Conservation (phyloP, 2,329 filamentous ascomycete species). For the Aspergillus vadensis region DNA sequence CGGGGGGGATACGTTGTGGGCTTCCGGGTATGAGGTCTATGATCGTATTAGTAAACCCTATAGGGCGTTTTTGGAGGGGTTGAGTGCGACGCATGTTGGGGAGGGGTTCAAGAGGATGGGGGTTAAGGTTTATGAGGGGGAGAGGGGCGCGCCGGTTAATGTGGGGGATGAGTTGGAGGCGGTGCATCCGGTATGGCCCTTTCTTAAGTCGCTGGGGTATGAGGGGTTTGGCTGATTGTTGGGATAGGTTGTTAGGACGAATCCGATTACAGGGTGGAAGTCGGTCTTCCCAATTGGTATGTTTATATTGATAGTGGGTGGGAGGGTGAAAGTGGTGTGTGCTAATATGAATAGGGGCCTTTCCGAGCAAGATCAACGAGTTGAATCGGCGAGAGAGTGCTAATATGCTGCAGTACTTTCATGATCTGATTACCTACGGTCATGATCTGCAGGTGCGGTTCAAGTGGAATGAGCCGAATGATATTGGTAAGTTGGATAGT, state of each 20-base stretch:
- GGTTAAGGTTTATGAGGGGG: conserved; percentile 44
- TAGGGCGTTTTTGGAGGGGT: conserved; percentile 59
- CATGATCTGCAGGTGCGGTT: conserved; percentile 56
- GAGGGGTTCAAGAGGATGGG: conserved; percentile 52
- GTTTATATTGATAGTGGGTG: neutral
- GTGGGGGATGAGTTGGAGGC: conserved; percentile 54
- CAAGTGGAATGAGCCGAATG: conserved; percentile 53
- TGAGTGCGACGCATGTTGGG: conserved; percentile 59
- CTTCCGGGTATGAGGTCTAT: conserved; percentile 52
- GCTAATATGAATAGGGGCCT: conserved; percentile 32
- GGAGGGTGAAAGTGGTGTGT: neutral
- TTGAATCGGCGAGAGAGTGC: conserved; percentile 48
- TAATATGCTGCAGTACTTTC: conserved; percentile 48
- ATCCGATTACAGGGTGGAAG: conserved; percentile 67
- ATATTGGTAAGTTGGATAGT: conserved; percentile 42
- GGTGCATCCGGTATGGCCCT: conserved; percentile 47
- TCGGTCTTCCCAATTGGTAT: conserved; percentile 50
- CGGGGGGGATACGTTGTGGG: conserved; percentile 45
- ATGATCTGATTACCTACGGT: conserved; percentile 48
- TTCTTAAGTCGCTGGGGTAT: no score
- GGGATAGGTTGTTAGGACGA: conserved; percentile 55
- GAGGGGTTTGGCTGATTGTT: neutral
- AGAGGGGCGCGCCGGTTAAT: conserved; percentile 59
- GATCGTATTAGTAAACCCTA: conserved; percentile 62
- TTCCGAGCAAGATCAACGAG: conserved; percentile 48